Evolutionary conservation across 768 basidiomycete genomes (phyloP), one percentile per base, ranked within the genome.

Genomic region (Trametes meyenii): DNA sequence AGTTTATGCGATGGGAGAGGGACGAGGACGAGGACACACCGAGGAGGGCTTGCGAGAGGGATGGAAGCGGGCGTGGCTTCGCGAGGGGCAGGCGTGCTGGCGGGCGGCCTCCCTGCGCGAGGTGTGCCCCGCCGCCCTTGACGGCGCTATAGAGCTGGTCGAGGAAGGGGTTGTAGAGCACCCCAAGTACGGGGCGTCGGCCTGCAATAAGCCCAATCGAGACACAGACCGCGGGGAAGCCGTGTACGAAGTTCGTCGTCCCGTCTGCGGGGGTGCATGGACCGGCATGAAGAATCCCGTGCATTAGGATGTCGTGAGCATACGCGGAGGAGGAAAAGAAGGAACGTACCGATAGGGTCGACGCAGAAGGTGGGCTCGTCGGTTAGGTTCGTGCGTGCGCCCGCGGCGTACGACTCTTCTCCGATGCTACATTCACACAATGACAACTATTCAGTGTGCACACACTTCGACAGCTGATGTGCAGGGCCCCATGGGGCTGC

Each of bases 331-430:
- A 39, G 23, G 50, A 23, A 13, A 40, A 35, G 52, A 49, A 7
- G 43, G 16, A 55, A 69, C 80, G 57, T 66, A 88, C 91, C 95
- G 59, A 97, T 96, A 35, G 96, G 96, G 72, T 98, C 96, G 45
- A 96, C 92, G 69, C 96, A 97, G 78, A 91, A 99, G 0, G 96
- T 98, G 5, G 95, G 94, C 33, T 86, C 87, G 67, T 97, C 90
- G 1, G 92, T 93, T 58, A 96, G 74, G 12, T 86, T 80, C 19
- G 81, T 80, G 33, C 84, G 80, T 59, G 80, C 73, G n/a, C 92
- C 92, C 4, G 88, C 81, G 10, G 92, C 86, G 67, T 90, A 95
- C 0, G 90, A 90, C 76, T 98, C 96, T 71, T 99, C 96, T 58
- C 96, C 96, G 60, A 98, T 92, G 75, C 93, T 96, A 61, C 33